Evolutionary conservation across 2,329 filamentous ascomycete species (phyloP), one percentile per base, ranked within the genome.

Genomic region (Fusarium burgessii): DNA sequence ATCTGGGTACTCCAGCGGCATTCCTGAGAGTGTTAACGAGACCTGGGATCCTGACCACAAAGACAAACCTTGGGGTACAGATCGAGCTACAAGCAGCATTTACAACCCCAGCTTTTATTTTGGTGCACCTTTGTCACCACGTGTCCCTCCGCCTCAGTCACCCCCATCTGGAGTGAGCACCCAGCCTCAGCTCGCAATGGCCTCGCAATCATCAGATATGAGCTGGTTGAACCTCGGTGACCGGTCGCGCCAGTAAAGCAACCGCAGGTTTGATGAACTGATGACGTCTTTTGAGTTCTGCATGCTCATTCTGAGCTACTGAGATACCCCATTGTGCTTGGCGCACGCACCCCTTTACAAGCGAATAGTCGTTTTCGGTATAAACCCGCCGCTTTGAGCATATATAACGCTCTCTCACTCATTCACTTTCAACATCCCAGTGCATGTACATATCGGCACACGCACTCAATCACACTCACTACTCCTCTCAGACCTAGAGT

Each of bases 151-250:
- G 20, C 72, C 74, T 15, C 73, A 77, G 35, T 74, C 78, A n/a
- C 74, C 78, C 20, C 74, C 78, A 41, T 75, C 77, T 10, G 80
- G 80, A 45, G 77, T 85, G 62, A 86, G 83, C 76, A 80, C 79
- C 55, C 85, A 87, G 71, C 85, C 85, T 20, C 86, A 87, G 73
- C 81, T 88, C 33, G 79, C 82, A 25, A 85, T 82, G 80, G 83
- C 87, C 50, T 78, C 84, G 29, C 83, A 82, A 10, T 85, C 86
- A 15, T 86, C 86, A 54, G 92, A 94, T 78, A 93, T 94, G 91
- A 93, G 91, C 80, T 95, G 92, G 92, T 81, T 95, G 70, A 94
- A 94, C 76, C 84, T 94, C 20, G 90, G 89, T 49, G 87, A 87
- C 40, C 77, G 79, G 40, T 70, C 76, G 43, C 77, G 75, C 65